Evolutionary conservation across 257 asterid genomes (phyloP).

Genomic region (Solanum chmielewskii): DNA sequence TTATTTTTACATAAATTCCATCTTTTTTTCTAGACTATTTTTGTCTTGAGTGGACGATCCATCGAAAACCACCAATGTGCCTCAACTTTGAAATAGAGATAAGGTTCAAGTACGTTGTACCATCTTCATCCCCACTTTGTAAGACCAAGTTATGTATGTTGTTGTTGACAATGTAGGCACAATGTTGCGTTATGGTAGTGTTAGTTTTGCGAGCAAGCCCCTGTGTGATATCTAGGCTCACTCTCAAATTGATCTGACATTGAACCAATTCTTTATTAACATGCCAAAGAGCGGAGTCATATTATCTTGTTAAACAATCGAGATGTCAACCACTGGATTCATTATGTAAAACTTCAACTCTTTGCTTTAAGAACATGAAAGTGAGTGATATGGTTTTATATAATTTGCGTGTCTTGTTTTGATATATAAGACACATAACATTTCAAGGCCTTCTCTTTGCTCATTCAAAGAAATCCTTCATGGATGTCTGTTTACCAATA

Average conservation of each 20-base stretch:
- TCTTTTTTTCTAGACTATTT: background rate
- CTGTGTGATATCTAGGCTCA: background rate
- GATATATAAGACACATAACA: background rate
- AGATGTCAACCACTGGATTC: background rate
- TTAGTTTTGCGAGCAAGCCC: background rate
- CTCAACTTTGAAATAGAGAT: background rate
- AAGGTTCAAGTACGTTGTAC: background rate
- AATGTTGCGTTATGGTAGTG: background rate
- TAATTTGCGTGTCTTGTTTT: background rate
- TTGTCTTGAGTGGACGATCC: background rate
- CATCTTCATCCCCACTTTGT: background rate
- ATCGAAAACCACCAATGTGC: too few relatives aligned
- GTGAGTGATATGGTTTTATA: background rate
- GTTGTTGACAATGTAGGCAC: background rate
- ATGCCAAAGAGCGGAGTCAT: accelerated
- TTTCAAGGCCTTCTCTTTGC: background rate
- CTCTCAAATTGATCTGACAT: too few relatives aligned
- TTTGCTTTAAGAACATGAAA: background rate
- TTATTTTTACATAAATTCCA: background rate
- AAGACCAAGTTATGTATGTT: background rate
- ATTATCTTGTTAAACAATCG: background rate
- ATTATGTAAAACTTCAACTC: background rate
- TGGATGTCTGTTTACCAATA: background rate
- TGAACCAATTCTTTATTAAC: background rate
- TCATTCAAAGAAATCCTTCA: background rate